Evolutionary conservation across 2,329 filamentous ascomycete genomes (phyloP).

Genomic region (Aspergillus sp.): DNA sequence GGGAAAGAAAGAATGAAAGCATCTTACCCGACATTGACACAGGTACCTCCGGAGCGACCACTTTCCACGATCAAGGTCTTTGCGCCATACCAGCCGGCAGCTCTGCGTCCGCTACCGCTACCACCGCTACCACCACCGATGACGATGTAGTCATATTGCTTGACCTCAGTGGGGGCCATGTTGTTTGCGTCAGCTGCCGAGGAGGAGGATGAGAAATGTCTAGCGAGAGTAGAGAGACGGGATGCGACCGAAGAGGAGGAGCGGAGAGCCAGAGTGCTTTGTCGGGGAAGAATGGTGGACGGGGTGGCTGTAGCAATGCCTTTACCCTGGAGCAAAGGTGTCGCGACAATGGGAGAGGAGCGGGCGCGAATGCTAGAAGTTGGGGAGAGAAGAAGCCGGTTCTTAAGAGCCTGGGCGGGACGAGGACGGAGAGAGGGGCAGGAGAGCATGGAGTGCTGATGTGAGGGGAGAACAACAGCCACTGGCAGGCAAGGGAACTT

Average conservation of each 20-base stretch:
- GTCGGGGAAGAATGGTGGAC: background rate
- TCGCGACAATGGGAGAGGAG: slow-evolving; percentile 7
- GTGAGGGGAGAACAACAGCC: background rate
- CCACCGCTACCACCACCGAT: slow-evolving; percentile 58
- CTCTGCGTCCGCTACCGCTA: slow-evolving; percentile 51
- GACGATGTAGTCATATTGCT: slow-evolving; percentile 58
- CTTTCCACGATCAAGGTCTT: slow-evolving; percentile 55
- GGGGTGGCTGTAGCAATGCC: slow-evolving; percentile 15
- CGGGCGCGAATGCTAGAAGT: background rate
- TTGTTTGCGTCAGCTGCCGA: slow-evolving; percentile 25
- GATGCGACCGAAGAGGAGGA: slow-evolving; percentile 21
- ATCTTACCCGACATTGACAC: slow-evolving; percentile 56
- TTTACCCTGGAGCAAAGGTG: slow-evolving; percentile 13
- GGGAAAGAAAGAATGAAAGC: background rate
- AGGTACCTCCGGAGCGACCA: slow-evolving; percentile 51
- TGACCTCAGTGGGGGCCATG: slow-evolving; percentile 50
- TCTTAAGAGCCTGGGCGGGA: slow-evolving; percentile 22
- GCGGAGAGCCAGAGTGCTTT: slow-evolving; percentile 27
- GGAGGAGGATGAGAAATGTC: slow-evolving; percentile 43
- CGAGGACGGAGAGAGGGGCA: slow-evolving; percentile 21
- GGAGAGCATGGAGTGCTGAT: slow-evolving; percentile 24
- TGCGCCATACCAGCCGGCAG: slow-evolving; percentile 54
- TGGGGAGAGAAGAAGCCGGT: slow-evolving; percentile 12
- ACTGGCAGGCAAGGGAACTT: background rate
- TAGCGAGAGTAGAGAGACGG: slow-evolving; percentile 43